Base-by-base conservation (phyloP, 2,329 filamentous ascomycete species). In the Cadophora malorum region DNA sequence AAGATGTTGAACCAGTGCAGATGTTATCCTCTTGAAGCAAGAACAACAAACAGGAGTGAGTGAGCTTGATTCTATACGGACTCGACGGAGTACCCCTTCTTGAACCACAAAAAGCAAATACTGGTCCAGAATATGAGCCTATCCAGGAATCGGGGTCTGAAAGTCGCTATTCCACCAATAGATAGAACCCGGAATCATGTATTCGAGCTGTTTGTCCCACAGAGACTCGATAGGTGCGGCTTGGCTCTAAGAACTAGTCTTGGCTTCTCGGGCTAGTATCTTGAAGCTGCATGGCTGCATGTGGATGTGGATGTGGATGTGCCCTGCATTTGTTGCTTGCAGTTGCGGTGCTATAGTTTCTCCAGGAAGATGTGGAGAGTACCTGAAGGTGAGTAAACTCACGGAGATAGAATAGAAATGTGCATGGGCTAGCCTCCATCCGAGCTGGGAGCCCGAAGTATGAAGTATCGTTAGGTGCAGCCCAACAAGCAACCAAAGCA, bases 401-500 rank as follows among this genome's bases (percentile, higher is more conserved):
- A 5, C 28, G 49, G 4, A 14, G 12, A 3, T 53, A 53, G 33
- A 10, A 9, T 38, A 58, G 25, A 31, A n/a, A 21, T 2, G 14
- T 45, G 41, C 41, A 45, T 45, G 12, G 41, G 6, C 19, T 58
- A 58, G n/a, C 19, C 55, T 25, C 55, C 33, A 58, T 59, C 35
- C 33, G n/a, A 59, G n/a, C 56, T 33, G 41, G 41, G 19, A 7
- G 16, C 21, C 21, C 35, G 35, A 45, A 28, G 3, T 3, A 59
- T 59, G 52, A 19, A 45, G 10, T 45, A 19, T 45, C 14, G 41
- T 19, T 55, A 33, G 16, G 12, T 45, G n/a, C n/a, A 41, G 33
- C 33, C 35, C 56, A 25, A 59, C 21, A 58, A 58, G 33, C 33
- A 59, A 33, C 55, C 55, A 45, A 21, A 59, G 55, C 55, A 59